Evolutionary conservation across 2,329 filamentous ascomycete genomes (phyloP).

Genomic region (Plectosphaerella cucumerina): DNA sequence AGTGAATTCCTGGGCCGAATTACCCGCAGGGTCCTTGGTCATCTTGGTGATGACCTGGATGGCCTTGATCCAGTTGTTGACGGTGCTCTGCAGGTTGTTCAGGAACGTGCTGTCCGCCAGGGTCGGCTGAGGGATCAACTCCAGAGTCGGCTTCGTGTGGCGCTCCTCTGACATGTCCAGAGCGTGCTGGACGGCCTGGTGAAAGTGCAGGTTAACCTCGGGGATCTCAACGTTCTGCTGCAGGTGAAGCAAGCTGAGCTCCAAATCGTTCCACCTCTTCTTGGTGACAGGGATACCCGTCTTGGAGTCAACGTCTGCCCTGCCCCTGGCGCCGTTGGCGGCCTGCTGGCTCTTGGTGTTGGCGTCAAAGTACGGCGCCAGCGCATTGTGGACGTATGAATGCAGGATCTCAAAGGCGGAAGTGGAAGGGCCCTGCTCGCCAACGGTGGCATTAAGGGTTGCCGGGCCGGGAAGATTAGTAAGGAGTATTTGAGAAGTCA

Average conservation of each 20-base stretch:
- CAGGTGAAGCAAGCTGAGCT: constrained; percentile 82
- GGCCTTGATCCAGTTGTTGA: constrained; percentile 98
- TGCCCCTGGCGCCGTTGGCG: constrained; percentile 60
- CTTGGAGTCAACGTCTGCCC: constrained; percentile 83
- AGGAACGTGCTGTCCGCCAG: constrained; percentile 87
- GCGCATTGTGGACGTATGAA: constrained; percentile 82
- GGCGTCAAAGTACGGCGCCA: constrained; percentile 96
- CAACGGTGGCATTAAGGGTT: constrained; percentile 59
- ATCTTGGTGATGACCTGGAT: constrained; percentile 96
- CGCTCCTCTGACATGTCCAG: constrained; percentile 71
- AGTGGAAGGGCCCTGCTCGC: constrained; percentile 66
- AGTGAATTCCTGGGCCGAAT: constrained; percentile 46
- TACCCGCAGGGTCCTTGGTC: constrained; percentile 72
- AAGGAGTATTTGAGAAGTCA: constrained; percentile 86
- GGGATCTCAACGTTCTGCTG: constrained; percentile 99
- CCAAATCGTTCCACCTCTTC: constrained; percentile 92
- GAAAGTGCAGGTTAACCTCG: constrained; percentile 80
- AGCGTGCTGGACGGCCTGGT: constrained; percentile 81
- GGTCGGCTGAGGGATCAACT: constrained; percentile 71
- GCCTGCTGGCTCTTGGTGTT: constrained; percentile 80
- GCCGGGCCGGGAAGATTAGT: constrained; percentile 85
- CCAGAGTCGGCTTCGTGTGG: constrained; percentile 66
- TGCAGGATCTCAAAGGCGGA: constrained; percentile 92
- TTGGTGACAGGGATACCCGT: constrained; percentile 96
- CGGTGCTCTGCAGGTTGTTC: constrained; percentile 87